phyloP scores from a whole-genome alignment of 306 rosid species.

The Begonia loranthoides region DNA sequence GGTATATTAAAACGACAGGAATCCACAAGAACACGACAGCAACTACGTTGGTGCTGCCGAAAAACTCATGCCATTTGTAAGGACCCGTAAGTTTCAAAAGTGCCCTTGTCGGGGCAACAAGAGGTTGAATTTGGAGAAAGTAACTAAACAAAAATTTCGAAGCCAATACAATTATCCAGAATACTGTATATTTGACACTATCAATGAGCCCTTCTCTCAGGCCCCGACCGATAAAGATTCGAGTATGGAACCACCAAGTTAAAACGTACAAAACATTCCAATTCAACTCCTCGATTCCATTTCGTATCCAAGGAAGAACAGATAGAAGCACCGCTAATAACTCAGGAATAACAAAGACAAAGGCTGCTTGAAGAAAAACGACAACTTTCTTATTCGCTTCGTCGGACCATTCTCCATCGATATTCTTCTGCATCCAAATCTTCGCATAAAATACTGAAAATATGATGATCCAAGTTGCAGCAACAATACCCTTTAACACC shows the following conservation, averaged over 20 bases:
- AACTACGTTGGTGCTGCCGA: constrained; percentile 42
- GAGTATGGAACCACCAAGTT: constrained; percentile 90
- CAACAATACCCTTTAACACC: constrained; percentile 57
- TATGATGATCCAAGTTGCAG: constrained; percentile 58
- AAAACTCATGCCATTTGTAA: constrained; percentile 72
- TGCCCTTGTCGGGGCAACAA: constrained; percentile 57
- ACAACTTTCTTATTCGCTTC: constrained; percentile 47
- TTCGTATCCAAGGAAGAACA: constrained; percentile 62
- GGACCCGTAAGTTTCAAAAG: constrained; percentile 27
- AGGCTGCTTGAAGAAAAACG: constrained; percentile 44
- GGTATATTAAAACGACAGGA: constrained; percentile 68
- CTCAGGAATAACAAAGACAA: constrained; percentile 59
- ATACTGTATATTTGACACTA: constrained; percentile 54
- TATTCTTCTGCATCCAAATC: constrained; percentile 69
- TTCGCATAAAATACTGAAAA: constrained; percentile 53
- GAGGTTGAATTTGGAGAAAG: constrained; percentile 80
- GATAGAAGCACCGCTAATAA: constrained; percentile 51
- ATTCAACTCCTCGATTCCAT: constrained; percentile 48
- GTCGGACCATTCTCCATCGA: constrained; percentile 39
- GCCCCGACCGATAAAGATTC: constrained; percentile 81
- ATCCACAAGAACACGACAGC: constrained; percentile 64
- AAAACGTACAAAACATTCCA: constrained; percentile 45
- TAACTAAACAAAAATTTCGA: constrained; percentile 79
- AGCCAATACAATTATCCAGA: constrained; percentile 61
- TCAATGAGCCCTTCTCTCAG: constrained; percentile 68